Evolutionary conservation across 495 filamentous ascomycete species (phyloP).

Genomic region (Xylaria nigripes): DNA sequence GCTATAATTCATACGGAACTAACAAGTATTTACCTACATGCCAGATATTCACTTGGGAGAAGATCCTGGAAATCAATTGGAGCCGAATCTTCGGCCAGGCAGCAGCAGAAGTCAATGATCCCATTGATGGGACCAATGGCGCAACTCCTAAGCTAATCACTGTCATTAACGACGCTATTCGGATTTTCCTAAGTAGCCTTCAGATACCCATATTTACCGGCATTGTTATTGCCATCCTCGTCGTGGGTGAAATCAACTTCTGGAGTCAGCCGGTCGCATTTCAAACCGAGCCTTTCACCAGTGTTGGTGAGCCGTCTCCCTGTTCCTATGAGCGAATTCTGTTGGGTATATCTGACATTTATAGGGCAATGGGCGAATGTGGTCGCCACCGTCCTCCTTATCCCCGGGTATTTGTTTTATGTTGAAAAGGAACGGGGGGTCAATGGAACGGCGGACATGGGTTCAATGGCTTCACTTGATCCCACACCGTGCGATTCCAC

Average conservation of each 20-base stretch:
- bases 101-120: constrained; percentile 24
- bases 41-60: constrained; percentile 47
- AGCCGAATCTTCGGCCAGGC: constrained; percentile 29
- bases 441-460: constrained; percentile 13
- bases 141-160: constrained; percentile 44
- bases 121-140: constrained; percentile 47
- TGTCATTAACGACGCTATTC: constrained; percentile 36
- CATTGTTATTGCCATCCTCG: constrained; percentile 46
- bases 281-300: constrained; percentile 48
- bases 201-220: constrained; percentile 47
- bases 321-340: background rate
- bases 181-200: constrained; percentile 37
- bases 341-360: constrained; percentile 3
- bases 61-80: constrained; percentile 52
- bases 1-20: background rate
- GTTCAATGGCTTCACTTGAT: constrained; percentile 3
- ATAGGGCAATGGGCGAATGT: constrained; percentile 50
- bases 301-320: constrained; percentile 37
- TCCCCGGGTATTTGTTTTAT: constrained; percentile 46
- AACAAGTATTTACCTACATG: background rate
- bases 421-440: constrained; percentile 30
- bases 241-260: constrained; percentile 52
- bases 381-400: constrained; percentile 45
- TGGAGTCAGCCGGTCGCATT: constrained; percentile 41
- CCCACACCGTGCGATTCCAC: constrained; percentile 22